phyloP scores from a whole-genome alignment of 805 yeast species.

The Metschnikowia aberdeeniae region DNA sequence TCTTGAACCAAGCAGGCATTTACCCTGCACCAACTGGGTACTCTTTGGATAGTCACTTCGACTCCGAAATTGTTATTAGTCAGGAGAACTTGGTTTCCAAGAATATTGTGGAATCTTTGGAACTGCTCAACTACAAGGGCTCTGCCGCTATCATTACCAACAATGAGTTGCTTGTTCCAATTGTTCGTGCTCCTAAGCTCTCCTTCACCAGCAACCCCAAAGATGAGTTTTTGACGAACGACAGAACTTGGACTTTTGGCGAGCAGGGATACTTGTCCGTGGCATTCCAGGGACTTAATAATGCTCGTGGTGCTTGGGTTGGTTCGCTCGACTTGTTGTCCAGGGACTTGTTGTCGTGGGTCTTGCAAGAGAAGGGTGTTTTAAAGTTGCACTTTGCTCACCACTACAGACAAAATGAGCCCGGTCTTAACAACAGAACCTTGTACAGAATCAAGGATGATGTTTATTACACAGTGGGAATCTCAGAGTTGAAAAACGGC shows the following conservation, averaged over 20 bases:
- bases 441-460: slow-evolving; percentile 75
- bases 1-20: slow-evolving; percentile 78
- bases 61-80: slow-evolving; percentile 30
- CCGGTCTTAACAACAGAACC: slow-evolving; percentile 29
- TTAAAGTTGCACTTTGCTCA: slow-evolving; percentile 51
- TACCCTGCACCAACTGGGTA: slow-evolving; percentile 76
- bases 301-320: slow-evolving; percentile 76
- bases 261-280: slow-evolving; percentile 71
- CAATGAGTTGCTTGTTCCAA: slow-evolving; percentile 65
- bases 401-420: slow-evolving; percentile 51
- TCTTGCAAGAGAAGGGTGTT: slow-evolving; percentile 64
- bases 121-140: slow-evolving; percentile 36
- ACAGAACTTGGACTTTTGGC: slow-evolving; percentile 72
- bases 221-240: slow-evolving; percentile 40
- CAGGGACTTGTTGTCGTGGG: slow-evolving; percentile 51
- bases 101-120: slow-evolving; percentile 17
- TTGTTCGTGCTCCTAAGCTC: slow-evolving; percentile 61
- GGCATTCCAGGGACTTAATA: slow-evolving; percentile 72
- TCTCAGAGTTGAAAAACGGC: slow-evolving; percentile 43
- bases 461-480: slow-evolving; percentile 50
- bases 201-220: slow-evolving; percentile 50
- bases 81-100: slow-evolving; percentile 25
- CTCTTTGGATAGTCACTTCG: slow-evolving; percentile 62
- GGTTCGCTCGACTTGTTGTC: slow-evolving; percentile 61
- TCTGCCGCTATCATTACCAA: slow-evolving; percentile 69